Conservation (phyloP, 495 filamentous ascomycete genomes). For the Bacidia gigantensis region DNA sequence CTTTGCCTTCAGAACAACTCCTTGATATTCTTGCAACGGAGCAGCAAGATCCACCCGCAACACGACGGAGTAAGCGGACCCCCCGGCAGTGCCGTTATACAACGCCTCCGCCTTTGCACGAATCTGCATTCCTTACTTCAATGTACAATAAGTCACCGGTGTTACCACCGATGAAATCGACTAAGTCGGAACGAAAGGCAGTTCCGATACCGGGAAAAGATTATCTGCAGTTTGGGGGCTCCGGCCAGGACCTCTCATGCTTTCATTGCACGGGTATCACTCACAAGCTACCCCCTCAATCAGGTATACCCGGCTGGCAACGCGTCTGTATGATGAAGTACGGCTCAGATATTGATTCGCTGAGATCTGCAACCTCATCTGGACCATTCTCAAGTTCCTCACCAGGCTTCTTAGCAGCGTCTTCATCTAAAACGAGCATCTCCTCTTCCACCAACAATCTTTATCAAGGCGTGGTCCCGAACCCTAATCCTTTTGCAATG, state of each 20-base stretch:
- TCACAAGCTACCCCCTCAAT: constrained; percentile 17
- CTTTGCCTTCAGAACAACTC: constrained; percentile 8
- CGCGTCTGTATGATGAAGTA: constrained; percentile 32
- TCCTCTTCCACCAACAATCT: not conserved
- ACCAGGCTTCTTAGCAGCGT: not conserved
- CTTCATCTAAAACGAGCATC: not conserved
- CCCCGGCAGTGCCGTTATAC: not conserved
- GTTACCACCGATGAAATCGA: not conserved
- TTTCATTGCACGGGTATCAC: constrained; percentile 15
- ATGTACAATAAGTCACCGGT: not conserved
- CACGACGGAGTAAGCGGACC: not conserved
- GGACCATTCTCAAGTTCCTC: not conserved
- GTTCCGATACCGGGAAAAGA: constrained; percentile 8
- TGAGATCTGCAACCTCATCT: not conserved
- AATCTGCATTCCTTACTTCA: not conserved
- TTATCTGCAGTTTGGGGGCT: constrained; percentile 12
- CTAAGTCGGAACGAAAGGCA: not conserved
- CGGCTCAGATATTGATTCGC: constrained; percentile 1
- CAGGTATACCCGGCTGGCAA: constrained; percentile 26
- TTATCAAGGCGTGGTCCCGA: not conserved
- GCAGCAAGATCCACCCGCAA: not conserved
- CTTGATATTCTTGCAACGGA: not conserved
- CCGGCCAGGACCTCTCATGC: constrained; percentile 7
- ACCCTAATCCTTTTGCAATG: not conserved
- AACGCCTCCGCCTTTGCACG: not conserved